Conservation (phyloP, 148 eudicot species). For the Gaultheria prostrata region DNA sequence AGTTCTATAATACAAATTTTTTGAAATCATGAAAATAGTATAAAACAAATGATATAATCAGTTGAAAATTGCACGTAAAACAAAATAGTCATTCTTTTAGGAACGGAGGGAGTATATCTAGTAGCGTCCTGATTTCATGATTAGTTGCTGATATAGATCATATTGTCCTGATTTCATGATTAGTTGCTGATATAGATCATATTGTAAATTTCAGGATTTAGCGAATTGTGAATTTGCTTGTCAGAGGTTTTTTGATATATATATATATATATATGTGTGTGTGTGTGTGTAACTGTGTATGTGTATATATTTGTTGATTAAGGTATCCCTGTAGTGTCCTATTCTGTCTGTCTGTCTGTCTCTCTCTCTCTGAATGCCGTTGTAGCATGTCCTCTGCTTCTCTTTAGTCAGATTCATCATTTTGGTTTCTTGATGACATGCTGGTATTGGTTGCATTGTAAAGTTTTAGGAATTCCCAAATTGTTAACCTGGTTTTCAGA, state of each 20-base stretch:
- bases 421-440: slow-evolving; percentile 6
- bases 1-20: too few species aligned
- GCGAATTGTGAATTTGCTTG: not conserved
- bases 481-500: not conserved
- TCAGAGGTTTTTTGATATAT: not conserved
- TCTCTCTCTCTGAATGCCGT: not conserved
- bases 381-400: not conserved
- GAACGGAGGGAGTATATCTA: not conserved
- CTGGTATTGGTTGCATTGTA: not conserved
- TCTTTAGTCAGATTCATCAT: not conserved
- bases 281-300: not conserved
- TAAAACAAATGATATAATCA: too few species aligned
- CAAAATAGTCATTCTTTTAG: too few species aligned
- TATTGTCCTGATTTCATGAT: not conserved
- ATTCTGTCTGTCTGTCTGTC: not conserved
- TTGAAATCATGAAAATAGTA: too few species aligned
- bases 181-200: not conserved
- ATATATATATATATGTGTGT: not conserved
- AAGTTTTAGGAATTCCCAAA: not conserved
- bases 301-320: not conserved
- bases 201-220: not conserved
- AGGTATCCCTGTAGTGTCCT: slow-evolving; percentile 2
- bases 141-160: not conserved
- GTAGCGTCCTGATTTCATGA: not conserved
- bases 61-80: too few species aligned